Base-by-base conservation (phyloP, 2,329 filamentous ascomycete genomes). In the Ophiostoma perfectum region DNA sequence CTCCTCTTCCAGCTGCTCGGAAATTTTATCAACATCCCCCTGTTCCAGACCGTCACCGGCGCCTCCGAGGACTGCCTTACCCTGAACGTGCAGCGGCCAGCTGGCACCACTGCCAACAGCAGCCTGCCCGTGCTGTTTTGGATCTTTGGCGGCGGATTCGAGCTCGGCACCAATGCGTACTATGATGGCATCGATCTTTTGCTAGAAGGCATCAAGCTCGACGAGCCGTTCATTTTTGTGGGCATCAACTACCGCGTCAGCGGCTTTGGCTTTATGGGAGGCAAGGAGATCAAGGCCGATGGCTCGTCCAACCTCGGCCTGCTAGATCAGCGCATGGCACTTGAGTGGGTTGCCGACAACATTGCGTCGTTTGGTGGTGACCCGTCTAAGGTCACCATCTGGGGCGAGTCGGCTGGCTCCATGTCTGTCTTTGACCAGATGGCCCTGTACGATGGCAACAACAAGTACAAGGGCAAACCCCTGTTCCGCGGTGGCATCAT, bases 351-450 rank as follows among this genome's bases (percentile, higher is more conserved):
- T 0, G 86, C 89, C 8, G 89, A 92, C 73, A 92, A 93, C 72
- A 92, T 94, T 69, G 86, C 80, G 0, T 82, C 86, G 0, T 96
- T 95, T 75, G 92, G 92, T 8, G 92, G 92, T 11, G 90, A 94
- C 75, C 88, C 90, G 0, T 80, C 82, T 27, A 90, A 90, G 76
- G 90, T 93, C 6, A 93, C 90, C 0, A 89, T 94, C 70, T 93
- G 89, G 88, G 91, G 91, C 38, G 88, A 93, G 75, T 88, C 84
- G 1, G 88, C 89, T 0, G 89, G 89, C 0, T 80, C 86, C 14
- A 92, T 93, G 70, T 92, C 89, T 0, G 89, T 92, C 1, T 84
- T 90, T 65, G 86, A 93, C 74, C 91, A 94, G 73, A 92, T 92
- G 85, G 79, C 86, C 1, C 80, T 93, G 11, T 92, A 91, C 72